These are phyloP conservation scores for Asparagopsis taxiformis DNA, from an alignment of 31 red algal genomes.

Conservation along the genomic window DNA sequence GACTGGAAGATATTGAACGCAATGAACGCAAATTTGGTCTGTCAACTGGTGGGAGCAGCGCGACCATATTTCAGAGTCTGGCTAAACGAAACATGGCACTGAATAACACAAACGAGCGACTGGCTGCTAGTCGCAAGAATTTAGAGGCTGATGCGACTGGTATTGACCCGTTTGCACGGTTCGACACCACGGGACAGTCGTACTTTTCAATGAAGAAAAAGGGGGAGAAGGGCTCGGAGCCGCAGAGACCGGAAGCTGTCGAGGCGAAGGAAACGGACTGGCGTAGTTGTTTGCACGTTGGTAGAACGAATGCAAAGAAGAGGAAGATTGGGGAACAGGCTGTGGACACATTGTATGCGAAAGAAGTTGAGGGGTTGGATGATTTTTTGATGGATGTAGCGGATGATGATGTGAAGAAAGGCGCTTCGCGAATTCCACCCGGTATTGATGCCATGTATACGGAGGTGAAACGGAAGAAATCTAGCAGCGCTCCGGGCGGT, in stretches of 20 bases:
- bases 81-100: constrained; percentile 61
- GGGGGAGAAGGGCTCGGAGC: constrained; percentile 12
- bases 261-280: constrained; percentile 30
- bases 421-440: constrained; percentile 3
- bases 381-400: constrained; percentile 9
- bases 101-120: constrained; percentile 44
- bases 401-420: constrained; percentile 1
- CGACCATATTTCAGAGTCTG: constrained; percentile 43
- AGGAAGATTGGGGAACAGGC: constrained; percentile 11
- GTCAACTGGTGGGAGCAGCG: constrained; percentile 21
- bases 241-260: background rate
- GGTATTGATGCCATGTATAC: constrained; percentile 53
- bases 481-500: background rate
- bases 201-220: constrained; percentile 63
- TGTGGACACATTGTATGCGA: constrained; percentile 19
- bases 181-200: constrained; percentile 70
- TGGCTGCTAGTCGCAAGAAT: constrained; percentile 31
- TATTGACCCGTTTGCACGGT: constrained; percentile 56
- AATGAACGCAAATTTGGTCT: constrained; percentile 47
- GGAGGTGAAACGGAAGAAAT: background rate
- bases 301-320: constrained; percentile 28
- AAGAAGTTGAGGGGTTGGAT: constrained; percentile 25
- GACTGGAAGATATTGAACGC: constrained; percentile 28
- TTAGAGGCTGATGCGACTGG: constrained; percentile 20
- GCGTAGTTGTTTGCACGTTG: constrained; percentile 29